phyloP scores from a whole-genome alignment of 192 early-diverging fungal genomes.

The Podochytrium sp. region DNA sequence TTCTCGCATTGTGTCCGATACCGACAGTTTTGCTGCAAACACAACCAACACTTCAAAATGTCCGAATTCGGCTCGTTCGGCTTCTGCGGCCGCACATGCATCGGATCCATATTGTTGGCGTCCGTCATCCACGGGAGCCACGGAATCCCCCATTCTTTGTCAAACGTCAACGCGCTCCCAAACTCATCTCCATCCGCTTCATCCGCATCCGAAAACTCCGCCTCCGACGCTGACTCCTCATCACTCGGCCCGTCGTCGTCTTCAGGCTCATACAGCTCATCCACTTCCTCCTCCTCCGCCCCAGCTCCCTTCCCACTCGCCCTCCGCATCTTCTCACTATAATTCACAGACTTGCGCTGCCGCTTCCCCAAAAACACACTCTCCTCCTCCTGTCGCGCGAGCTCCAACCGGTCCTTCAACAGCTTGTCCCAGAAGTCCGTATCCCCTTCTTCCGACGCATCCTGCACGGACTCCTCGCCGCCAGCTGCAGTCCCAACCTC shows the following conservation, averaged over 20 bases:
- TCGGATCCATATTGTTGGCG: slow-evolving; percentile 2
- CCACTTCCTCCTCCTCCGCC: background rate
- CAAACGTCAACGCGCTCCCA: background rate
- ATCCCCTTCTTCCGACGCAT: slow-evolving; percentile 40
- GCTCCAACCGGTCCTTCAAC: slow-evolving; percentile 27
- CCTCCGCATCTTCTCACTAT: slow-evolving; percentile 18
- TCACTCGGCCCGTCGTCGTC: slow-evolving; percentile 7
- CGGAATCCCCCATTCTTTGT: background rate
- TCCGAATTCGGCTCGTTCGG: background rate
- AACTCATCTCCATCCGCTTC: background rate
- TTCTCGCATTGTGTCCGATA: slow-evolving; percentile 8
- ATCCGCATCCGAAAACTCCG: background rate
- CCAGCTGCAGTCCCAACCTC: slow-evolving; percentile 3
- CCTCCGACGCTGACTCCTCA: background rate
- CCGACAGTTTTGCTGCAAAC: slow-evolving; percentile 10
- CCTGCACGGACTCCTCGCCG: background rate
- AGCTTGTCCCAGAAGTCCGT: slow-evolving; percentile 47
- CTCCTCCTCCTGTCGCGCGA: background rate
- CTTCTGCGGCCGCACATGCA: background rate
- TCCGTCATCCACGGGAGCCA: slow-evolving; percentile 16
- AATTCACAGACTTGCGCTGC: slow-evolving; percentile 36
- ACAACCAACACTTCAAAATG: slow-evolving; percentile 18
- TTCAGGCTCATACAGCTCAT: slow-evolving; percentile 8
- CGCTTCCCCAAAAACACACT: slow-evolving; percentile 8
- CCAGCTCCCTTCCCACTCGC: background rate